A percentile compares a stretch with the other conserved stretches of the same genome.
phyloP scores from a whole-genome alignment of 2,329 filamentous ascomycete species.

The Myrmaecium sp. region DNA sequence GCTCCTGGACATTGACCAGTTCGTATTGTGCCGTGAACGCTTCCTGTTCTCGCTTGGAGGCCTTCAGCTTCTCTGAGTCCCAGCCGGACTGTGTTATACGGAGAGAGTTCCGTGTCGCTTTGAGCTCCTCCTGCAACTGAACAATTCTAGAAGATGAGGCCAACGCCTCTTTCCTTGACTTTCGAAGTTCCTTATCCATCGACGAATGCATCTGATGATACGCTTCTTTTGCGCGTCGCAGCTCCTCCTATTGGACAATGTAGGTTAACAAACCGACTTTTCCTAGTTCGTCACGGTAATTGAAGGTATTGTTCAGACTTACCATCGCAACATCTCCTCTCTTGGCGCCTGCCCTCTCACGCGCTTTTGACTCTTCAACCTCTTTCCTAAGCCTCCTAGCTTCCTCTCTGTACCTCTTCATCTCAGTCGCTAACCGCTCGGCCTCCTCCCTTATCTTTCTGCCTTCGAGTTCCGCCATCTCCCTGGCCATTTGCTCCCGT shows the following conservation, averaged over 20 bases:
- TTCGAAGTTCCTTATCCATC: conserved; percentile 59
- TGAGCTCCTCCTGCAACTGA: conserved; percentile 59
- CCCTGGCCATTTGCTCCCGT: conserved; percentile 24
- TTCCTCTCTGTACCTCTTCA: conserved; percentile 47
- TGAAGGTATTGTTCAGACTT: conserved; percentile 14
- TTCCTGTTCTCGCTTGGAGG: conserved; percentile 47
- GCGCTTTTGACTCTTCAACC: conserved; percentile 46
- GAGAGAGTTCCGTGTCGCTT: conserved; percentile 37
- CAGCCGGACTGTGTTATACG: conserved; percentile 42
- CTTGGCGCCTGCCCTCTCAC: conserved; percentile 50
- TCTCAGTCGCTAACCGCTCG: conserved; percentile 56
- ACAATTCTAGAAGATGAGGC: conserved; percentile 54
- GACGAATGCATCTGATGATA: conserved; percentile 28
- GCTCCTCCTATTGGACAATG: conserved; percentile 50
- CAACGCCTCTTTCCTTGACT: conserved; percentile 55
- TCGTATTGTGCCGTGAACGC: conserved; percentile 51
- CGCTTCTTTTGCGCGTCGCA: conserved; percentile 52
- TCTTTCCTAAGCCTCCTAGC: conserved; percentile 36
- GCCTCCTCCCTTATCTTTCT: conserved; percentile 36
- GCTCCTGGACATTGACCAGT: conserved; percentile 47
- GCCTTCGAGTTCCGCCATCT: conserved; percentile 15
- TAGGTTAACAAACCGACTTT: conserved; percentile 16
- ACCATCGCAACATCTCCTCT: conserved; percentile 55
- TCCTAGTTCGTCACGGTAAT: background rate
- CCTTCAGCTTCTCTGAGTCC: conserved; percentile 45